Conservation (phyloP, 805 yeast genomes). For the Ogataea trehaloabstinens region DNA sequence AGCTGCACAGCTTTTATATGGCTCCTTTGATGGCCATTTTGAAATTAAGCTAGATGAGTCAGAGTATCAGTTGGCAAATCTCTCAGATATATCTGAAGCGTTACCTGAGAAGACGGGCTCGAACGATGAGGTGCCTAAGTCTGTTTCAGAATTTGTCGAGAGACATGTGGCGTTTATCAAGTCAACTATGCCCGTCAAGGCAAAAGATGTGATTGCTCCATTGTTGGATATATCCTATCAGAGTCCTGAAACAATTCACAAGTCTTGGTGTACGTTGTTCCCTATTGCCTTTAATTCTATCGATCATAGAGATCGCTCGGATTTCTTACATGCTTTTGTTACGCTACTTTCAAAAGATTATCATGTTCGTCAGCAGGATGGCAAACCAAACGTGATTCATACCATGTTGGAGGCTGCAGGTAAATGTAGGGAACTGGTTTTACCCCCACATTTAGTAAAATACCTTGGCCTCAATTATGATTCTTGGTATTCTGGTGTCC, state of each 20-base stretch:
- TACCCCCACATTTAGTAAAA: constrained; percentile 93
- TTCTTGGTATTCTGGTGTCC: constrained; percentile 88
- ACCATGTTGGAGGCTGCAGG: constrained; percentile 83
- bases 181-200: constrained; percentile 35
- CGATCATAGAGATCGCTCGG: constrained; percentile 76
- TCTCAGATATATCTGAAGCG: constrained; percentile 42
- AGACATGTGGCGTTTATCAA: constrained; percentile 26
- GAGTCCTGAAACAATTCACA: constrained; percentile 74
- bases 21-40: constrained; percentile 60
- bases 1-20: constrained; percentile 82
- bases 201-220: constrained; percentile 66
- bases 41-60: constrained; percentile 43
- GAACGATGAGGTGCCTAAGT: constrained; percentile 16
- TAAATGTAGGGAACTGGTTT: constrained; percentile 63
- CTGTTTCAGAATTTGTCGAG: constrained; percentile 17
- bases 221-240: constrained; percentile 78
- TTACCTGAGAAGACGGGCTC: constrained; percentile 18
- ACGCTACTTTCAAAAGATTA: constrained; percentile 84
- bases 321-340: constrained; percentile 78
- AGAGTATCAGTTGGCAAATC: constrained; percentile 53
- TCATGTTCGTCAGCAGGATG: constrained; percentile 85
- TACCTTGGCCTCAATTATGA: constrained; percentile 83
- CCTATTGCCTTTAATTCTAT: constrained; percentile 76
- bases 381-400: constrained; percentile 82
- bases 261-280: constrained; percentile 81